Evolutionary conservation across 2,329 filamentous ascomycete genomes (phyloP).

Genomic region (Polychaeton citri): DNA sequence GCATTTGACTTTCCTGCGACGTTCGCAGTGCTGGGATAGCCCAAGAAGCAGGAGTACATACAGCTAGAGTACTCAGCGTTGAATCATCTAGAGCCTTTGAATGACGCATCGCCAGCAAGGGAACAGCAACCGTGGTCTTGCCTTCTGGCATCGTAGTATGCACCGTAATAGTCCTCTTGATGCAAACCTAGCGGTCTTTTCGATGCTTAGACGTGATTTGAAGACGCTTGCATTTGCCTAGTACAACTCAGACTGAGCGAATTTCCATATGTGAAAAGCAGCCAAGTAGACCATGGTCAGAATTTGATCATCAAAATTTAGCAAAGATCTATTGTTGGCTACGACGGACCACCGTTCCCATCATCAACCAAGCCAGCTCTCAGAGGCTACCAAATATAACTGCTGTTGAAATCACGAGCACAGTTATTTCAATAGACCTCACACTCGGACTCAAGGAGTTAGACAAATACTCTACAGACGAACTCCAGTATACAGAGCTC

Average conservation of each 20-base stretch:
- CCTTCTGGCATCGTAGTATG: slow-evolving; percentile 41
- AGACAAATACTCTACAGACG: neutral
- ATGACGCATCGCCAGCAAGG: slow-evolving; percentile 42
- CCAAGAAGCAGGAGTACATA: slow-evolving; percentile 47
- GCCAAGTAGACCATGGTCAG: neutral
- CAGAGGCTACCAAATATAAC: too few relatives aligned
- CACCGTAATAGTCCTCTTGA: slow-evolving; percentile 48
- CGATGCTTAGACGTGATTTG: too few relatives aligned
- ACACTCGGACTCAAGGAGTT: neutral
- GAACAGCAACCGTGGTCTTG: slow-evolving; percentile 49
- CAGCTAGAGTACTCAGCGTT: slow-evolving; percentile 45
- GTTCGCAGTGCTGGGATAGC: slow-evolving; percentile 41
- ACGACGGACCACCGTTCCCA: too few relatives aligned
- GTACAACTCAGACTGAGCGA: slow-evolving; percentile 71
- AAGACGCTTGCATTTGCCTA: slow-evolving; percentile 48
- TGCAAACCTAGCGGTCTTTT: too few relatives aligned
- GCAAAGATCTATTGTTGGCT: too few relatives aligned
- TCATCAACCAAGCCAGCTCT: too few relatives aligned
- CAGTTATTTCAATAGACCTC: neutral
- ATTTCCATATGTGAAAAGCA: slow-evolving; percentile 22
- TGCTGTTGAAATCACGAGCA: too few relatives aligned
- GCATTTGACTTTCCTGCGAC: slow-evolving; percentile 59
- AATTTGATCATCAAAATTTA: neutral
- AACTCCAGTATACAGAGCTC: neutral
- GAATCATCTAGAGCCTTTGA: slow-evolving; percentile 42